Evolutionary conservation across 768 basidiomycete genomes (phyloP), one percentile per base, ranked within the genome.

Genomic region (Lyophyllum decastes): DNA sequence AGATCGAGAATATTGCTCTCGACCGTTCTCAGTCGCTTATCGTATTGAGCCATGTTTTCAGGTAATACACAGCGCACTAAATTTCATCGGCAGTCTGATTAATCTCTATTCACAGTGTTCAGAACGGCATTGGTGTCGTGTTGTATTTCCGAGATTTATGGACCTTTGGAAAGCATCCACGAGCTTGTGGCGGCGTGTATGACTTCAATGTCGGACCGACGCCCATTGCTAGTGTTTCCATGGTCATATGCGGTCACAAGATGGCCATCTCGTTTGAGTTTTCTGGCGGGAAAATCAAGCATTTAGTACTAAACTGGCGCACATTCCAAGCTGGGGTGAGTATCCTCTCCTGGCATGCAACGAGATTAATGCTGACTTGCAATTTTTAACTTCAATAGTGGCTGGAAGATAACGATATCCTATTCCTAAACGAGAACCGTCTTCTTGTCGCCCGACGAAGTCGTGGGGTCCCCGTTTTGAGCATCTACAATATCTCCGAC

Each of bases 111-210:
- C 17, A 17, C 61, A 76, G 73, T 16, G 72, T 73, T 40, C 70
- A 77, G 59, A 74, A 72, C 59, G 78, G 78, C 26, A 69, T 78
- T 48, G 72, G 72, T 22, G 65, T 83, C 11, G 76, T 78, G 44
- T 65, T 87, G 61, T 82, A 82, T 60, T 76, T 87, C 56, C 80
- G 83, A 57, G 75, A 85, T 65, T 68, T 86, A 50, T 81, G 79
- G 73, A 74, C 73, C n/a, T 83, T 82, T 57, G 79, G 76, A 54
- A 82, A 82, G 63, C 85, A 87, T 63, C 73, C 78, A 27, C 72
- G 69, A 49, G 79, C 82, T 26, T 67, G 66, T 38, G 68, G 71
- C 11, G 66, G 75, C 33, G 71, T 70, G 34, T 81, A 78, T 58
- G 78, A 81, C 44, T 77, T 78, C 58, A 69, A 66, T 25, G 75